Percentiles rank a stretch among this genome's conserved stretches.
Conservation (phyloP, 345 rosid genomes). For the Rhodamnia rubescens region DNA sequence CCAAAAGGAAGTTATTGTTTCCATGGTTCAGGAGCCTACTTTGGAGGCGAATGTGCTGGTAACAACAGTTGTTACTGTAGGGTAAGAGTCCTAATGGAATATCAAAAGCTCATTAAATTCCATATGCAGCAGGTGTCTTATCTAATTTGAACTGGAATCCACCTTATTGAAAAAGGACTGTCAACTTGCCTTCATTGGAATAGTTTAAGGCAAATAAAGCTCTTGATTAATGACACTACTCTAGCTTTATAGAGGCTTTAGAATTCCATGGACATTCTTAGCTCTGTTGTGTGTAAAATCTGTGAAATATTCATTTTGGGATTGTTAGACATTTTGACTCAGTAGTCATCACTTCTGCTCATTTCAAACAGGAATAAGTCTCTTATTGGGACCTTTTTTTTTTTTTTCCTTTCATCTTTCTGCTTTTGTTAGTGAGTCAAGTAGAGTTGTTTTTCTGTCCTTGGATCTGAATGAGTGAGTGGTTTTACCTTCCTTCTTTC, state of each 20-base stretch:
- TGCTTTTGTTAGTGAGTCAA: background rate
- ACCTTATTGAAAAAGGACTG: background rate
- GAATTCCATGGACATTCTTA: background rate
- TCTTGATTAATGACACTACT: background rate
- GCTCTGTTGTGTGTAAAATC: background rate
- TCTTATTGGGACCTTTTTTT: background rate
- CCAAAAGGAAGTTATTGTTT: conserved; percentile 46
- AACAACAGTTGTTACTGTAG: conserved; percentile 52
- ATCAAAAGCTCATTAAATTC: background rate
- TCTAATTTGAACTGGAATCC: background rate
- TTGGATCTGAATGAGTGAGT: background rate
- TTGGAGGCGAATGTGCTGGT: conserved; percentile 46
- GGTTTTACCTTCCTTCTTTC: background rate
- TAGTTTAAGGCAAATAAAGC: background rate
- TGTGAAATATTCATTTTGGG: background rate
- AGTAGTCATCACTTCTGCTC: background rate
- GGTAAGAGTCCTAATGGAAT: conserved; percentile 29
- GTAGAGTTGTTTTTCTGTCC: background rate
- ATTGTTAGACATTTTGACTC: background rate
- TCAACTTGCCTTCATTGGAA: background rate
- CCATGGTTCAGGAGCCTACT: conserved; percentile 48
- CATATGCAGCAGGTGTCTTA: background rate
- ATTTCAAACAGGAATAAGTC: background rate
- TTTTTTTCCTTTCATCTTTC: background rate
- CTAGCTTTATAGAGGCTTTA: background rate